These are phyloP conservation scores for Cyclostephanos tholiformis DNA, from an alignment of 108 stramenopile genomes.

Conservation along the genomic window DNA sequence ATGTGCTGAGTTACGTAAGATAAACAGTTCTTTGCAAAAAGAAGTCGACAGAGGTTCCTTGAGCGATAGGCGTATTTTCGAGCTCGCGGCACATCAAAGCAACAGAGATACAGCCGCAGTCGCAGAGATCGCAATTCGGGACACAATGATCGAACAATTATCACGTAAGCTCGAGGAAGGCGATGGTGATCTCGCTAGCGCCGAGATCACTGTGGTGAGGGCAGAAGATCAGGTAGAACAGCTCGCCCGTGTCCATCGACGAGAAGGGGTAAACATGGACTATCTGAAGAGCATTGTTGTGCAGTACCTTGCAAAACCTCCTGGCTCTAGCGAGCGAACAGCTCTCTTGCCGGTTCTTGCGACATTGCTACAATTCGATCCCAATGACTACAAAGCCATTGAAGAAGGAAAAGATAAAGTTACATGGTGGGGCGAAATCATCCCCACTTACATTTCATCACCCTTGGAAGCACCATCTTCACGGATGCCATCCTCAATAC, in stretches of 20 bases:
- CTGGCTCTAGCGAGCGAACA: constrained; percentile 84
- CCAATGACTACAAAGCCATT: constrained; percentile 80
- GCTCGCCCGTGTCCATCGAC: constrained; percentile 70
- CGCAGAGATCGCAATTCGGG: constrained; percentile 78
- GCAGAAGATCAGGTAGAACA: constrained; percentile 78
- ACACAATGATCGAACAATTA: constrained; percentile 70
- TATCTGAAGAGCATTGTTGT: constrained; percentile 91
- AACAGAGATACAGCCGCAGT: constrained; percentile 78
- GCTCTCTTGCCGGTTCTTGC: constrained; percentile 83
- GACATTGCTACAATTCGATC: constrained; percentile 85
- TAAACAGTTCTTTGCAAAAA: constrained; percentile 76
- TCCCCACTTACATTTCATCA: constrained; percentile 62
- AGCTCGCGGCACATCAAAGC: constrained; percentile 86
- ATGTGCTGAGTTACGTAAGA: constrained; percentile 65
- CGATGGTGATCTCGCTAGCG: constrained; percentile 76
- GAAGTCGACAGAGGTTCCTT: constrained; percentile 86
- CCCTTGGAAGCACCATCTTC: constrained; percentile 24
- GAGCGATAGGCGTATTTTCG: constrained; percentile 87
- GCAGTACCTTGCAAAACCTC: constrained; percentile 86
- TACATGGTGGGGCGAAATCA: constrained; percentile 77
- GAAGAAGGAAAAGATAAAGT: constrained; percentile 84
- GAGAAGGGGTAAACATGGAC: constrained; percentile 90
- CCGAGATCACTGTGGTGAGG: constrained; percentile 68
- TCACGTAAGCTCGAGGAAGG: constrained; percentile 64
- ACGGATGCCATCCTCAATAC: constrained; percentile 7